phyloP scores from a whole-genome alignment of 2,329 filamentous ascomycete genomes.

The Dothiorella sarmentorum region DNA sequence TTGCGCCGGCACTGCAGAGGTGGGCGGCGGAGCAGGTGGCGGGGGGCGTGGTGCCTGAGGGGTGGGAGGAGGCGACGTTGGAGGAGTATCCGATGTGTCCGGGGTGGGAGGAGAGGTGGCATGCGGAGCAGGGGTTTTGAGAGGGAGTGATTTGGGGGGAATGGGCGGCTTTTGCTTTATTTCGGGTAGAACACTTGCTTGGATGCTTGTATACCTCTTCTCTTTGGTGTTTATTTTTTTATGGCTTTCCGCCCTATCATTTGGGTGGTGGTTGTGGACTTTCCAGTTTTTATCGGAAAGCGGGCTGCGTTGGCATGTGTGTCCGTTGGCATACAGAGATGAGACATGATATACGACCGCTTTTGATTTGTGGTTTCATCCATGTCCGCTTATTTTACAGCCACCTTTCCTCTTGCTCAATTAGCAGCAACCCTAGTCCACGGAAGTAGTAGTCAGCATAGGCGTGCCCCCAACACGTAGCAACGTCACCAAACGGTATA shows the following conservation, averaged over 20 bases:
- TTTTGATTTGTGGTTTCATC: too few species aligned
- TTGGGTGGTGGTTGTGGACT: too few species aligned
- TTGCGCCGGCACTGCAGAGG: constrained; percentile 59
- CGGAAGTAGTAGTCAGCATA: too few species aligned
- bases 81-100: constrained; percentile 73
- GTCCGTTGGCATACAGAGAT: neutral
- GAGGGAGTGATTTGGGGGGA: neutral
- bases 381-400: neutral
- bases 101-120: constrained; percentile 75
- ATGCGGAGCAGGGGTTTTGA: constrained; percentile 59
- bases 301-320: too few species aligned
- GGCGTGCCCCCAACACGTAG: too few species aligned
- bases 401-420: too few species aligned
- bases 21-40: constrained; percentile 65
- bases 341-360: neutral
- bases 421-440: constrained; percentile 40
- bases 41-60: constrained; percentile 55
- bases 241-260: too few species aligned
- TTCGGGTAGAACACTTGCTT: neutral
- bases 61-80: constrained; percentile 67
- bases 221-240: too few species aligned
- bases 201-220: too few species aligned
- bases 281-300: too few species aligned
- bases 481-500: too few species aligned
- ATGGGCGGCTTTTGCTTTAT: neutral